Percentiles rank a stretch among this genome's conserved stretches.
Conservation (phyloP, 148 eudicot genomes). For the Rhododendron simsii region DNA sequence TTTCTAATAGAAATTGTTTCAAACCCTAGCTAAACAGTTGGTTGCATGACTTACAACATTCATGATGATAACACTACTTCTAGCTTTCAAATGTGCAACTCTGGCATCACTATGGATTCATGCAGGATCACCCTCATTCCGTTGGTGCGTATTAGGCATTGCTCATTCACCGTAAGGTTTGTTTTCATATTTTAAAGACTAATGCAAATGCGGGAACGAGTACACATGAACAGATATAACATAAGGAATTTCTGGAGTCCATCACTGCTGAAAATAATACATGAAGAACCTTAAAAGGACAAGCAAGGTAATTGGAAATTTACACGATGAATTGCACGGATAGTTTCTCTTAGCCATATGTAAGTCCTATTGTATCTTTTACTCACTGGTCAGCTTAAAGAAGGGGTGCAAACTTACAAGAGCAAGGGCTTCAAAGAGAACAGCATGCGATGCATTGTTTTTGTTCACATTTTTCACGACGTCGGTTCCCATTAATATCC, state of each 20-base stretch:
- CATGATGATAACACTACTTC: not conserved
- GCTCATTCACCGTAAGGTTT: not conserved
- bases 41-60: not conserved
- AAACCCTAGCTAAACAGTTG: not conserved
- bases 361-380: constrained; percentile 3
- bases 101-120: not conserved
- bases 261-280: not conserved
- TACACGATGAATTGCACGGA: not conserved
- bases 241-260: constrained; percentile 3
- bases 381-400: not conserved
- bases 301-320: constrained; percentile 45
- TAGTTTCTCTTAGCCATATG: not conserved
- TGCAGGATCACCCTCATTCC: not conserved
- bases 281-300: constrained; percentile 59
- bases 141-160: not conserved
- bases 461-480: constrained; percentile 98
- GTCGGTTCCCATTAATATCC: constrained; percentile 98
- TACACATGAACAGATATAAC: not conserved
- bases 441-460: constrained; percentile 99
- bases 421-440: constrained; percentile 99
- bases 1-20: not conserved
- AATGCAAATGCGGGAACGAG: not conserved
- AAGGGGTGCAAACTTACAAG: constrained; percentile 57
- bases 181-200: not conserved
- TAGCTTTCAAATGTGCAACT: not conserved